Conservation (phyloP, 2,329 filamentous ascomycete genomes). For the Sphaerulina vaccinii region DNA sequence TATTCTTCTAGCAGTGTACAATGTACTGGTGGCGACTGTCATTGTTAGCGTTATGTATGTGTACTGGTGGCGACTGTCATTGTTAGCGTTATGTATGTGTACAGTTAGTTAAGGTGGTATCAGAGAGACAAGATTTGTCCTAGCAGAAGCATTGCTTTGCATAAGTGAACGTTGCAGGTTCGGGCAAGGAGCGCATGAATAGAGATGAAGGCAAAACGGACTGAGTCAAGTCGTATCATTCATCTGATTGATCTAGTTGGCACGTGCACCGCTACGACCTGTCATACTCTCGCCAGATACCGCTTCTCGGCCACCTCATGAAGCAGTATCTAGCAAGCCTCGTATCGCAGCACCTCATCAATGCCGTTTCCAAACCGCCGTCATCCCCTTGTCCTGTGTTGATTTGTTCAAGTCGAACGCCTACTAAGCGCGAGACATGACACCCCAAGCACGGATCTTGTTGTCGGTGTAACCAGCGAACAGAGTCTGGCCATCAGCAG, state of each 20-base stretch:
- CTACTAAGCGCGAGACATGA: slow-evolving; percentile 77
- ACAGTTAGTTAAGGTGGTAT: no score
- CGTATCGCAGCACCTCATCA: slow-evolving; percentile 40
- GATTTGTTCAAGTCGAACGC: slow-evolving; percentile 1
- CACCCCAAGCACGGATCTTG: slow-evolving; percentile 96
- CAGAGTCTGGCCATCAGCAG: slow-evolving; percentile 96
- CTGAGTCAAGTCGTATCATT: slow-evolving; percentile 15
- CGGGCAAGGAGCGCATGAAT: background rate
- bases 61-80: no score
- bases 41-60: no score
- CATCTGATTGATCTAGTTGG: slow-evolving; percentile 15
- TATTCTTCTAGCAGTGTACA: no score
- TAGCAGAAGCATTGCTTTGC: no score
- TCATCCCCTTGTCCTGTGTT: slow-evolving; percentile 11
- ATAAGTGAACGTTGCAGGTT: no score
- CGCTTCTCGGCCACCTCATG: slow-evolving; percentile 25
- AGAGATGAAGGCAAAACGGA: background rate
- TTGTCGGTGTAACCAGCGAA: slow-evolving; percentile 99
- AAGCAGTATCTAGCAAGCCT: slow-evolving; percentile 33
- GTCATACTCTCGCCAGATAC: slow-evolving; percentile 37
- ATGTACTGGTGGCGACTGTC: no score
- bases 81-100: no score
- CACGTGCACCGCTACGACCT: slow-evolving; percentile 40
- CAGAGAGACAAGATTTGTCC: no score
- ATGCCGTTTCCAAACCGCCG: slow-evolving; percentile 28